Evolutionary conservation across 768 basidiomycete species (phyloP).

Genomic region (Fomitopsis serialis): DNA sequence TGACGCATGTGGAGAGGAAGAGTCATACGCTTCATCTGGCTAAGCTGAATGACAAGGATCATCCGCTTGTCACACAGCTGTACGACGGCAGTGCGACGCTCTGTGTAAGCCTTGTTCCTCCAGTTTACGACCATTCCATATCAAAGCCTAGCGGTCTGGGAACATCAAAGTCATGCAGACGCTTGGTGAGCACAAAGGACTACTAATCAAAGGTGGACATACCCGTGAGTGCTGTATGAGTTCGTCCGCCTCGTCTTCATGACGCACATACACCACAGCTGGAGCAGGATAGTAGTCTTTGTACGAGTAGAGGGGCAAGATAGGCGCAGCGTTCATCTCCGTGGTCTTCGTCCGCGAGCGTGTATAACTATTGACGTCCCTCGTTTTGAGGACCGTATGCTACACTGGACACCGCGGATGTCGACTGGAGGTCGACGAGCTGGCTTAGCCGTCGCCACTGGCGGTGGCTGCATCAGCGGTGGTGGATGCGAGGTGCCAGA

Average conservation of each 20-base stretch:
- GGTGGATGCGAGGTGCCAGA: not conserved
- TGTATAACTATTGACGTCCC: too few species aligned
- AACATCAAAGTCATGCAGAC: not conserved
- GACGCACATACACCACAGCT: conserved; percentile 32
- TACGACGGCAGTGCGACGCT: conserved; percentile 37
- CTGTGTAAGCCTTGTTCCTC: conserved; percentile 18
- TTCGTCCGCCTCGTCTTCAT: conserved; percentile 37
- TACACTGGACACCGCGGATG: not conserved
- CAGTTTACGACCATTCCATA: conserved; percentile 40
- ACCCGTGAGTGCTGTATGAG: conserved; percentile 35
- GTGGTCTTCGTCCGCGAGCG: not conserved
- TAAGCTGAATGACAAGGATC: conserved; percentile 44
- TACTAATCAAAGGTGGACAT: too few species aligned
- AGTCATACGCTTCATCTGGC: conserved; percentile 38
- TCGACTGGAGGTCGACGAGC: not conserved
- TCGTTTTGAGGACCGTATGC: too few species aligned
- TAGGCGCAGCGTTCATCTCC: not conserved
- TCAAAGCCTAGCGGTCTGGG: conserved; percentile 45
- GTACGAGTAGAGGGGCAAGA: conserved; percentile 33
- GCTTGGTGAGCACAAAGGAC: not conserved
- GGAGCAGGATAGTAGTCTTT: conserved; percentile 28
- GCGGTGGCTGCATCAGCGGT: too few species aligned
- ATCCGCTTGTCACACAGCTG: conserved; percentile 39
- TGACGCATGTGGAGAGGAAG: not conserved
- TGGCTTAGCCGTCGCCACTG: too few species aligned